Percentiles rank a stretch among this genome's conserved stretches.
Evolutionary conservation across 148 eudicot genomes (phyloP).

Genomic region (Camellia sinensis): DNA sequence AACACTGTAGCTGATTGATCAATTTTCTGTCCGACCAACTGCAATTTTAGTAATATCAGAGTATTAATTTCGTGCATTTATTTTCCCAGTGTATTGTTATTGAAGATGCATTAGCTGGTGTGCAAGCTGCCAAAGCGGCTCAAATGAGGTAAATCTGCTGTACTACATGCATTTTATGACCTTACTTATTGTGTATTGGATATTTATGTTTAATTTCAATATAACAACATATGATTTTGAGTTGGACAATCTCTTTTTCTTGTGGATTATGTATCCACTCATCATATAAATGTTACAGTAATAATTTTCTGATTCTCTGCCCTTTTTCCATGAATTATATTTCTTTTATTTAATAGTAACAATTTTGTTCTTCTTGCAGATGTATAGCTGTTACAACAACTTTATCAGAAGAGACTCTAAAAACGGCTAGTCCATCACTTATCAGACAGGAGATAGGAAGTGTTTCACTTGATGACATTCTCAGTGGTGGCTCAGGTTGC

Average conservation of each 20-base stretch:
- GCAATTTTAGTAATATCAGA: slow-evolving; percentile 10
- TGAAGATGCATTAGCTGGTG: slow-evolving; percentile 98
- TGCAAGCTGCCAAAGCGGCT: slow-evolving; percentile 95
- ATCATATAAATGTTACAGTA: neutral
- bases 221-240: neutral
- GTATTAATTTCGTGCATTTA: slow-evolving; percentile 10
- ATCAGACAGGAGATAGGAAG: slow-evolving; percentile 82
- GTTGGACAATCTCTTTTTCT: neutral
- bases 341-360: neutral
- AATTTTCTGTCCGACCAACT: neutral
- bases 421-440: slow-evolving; percentile 71
- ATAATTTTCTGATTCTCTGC: neutral
- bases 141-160: slow-evolving; percentile 66
- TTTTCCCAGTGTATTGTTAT: slow-evolving; percentile 77
- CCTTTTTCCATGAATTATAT: neutral
- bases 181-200: neutral
- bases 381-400: slow-evolving; percentile 98
- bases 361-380: slow-evolving; percentile 46
- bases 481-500: slow-evolving; percentile 76
- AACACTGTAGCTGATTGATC: neutral
- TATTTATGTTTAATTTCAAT: slow-evolving; percentile 5
- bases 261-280: neutral
- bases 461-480: slow-evolving; percentile 75
- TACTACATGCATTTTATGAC: neutral
- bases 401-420: slow-evolving; percentile 66